Conservation (phyloP, 192 early-diverging fungal species). For the Podila clonocystis region DNA sequence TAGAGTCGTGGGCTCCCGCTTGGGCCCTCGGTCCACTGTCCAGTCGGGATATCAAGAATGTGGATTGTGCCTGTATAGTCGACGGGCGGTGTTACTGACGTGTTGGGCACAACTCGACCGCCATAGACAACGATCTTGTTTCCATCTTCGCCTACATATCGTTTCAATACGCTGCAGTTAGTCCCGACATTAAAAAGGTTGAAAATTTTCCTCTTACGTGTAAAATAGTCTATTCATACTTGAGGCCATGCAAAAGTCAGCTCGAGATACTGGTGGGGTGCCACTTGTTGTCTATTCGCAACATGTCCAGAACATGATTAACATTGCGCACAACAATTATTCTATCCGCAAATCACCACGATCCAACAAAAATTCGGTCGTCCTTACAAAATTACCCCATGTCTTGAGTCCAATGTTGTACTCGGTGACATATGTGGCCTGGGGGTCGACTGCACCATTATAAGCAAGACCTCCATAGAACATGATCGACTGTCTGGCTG, state of each 20-base stretch:
- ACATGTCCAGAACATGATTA: not conserved
- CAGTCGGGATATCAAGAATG: conserved; percentile 11
- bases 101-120: conserved; percentile 10
- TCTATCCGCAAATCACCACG: not conserved
- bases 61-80: conserved; percentile 14
- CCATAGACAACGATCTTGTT: conserved; percentile 31
- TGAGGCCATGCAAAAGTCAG: conserved; percentile 34
- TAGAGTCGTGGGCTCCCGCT: conserved; percentile 12
- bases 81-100: not conserved
- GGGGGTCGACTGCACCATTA: conserved; percentile 9
- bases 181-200: too few relatives aligned
- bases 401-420: conserved; percentile 5
- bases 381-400: conserved; percentile 37
- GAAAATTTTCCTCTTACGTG: too few relatives aligned
- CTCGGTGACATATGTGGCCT: conserved; percentile 16
- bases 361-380: not conserved
- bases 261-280: conserved; percentile 7
- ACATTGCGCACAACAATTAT: too few relatives aligned
- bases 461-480: conserved; percentile 24
- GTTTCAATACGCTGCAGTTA: too few relatives aligned
- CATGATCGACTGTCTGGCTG: conserved; percentile 12
- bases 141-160: conserved; percentile 16
- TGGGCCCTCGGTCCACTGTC: conserved; percentile 19
- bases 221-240: not conserved
- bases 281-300: conserved; percentile 16